These are phyloP conservation scores for Populus hybrid DNA, from an alignment of 441 rosid genomes.

Conservation along the genomic window DNA sequence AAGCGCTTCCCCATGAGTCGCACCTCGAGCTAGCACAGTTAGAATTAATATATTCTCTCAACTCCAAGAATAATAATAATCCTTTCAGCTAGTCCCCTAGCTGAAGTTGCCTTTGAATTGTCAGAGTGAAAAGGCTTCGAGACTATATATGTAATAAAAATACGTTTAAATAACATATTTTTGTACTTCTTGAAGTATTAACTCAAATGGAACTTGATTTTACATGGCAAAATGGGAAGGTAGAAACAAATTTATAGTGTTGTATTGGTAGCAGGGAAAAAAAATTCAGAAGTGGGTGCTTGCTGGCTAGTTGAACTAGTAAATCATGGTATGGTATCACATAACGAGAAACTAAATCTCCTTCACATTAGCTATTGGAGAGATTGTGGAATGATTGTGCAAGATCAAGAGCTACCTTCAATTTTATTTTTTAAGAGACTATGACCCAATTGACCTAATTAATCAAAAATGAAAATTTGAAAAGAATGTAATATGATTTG, in stretches of 20 bases:
- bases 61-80: background rate
- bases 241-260: background rate
- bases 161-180: background rate
- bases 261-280: background rate
- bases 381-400: background rate
- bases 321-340: too few relatives aligned
- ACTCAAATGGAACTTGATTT: background rate
- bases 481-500: too few relatives aligned
- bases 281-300: background rate
- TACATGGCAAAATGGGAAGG: background rate
- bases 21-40: background rate
- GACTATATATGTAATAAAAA: background rate
- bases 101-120: background rate
- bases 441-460: too few relatives aligned
- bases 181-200: background rate
- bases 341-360: too few relatives aligned
- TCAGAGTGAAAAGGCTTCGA: background rate
- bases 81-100: background rate
- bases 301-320: background rate
- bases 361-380: background rate
- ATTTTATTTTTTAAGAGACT: too few relatives aligned
- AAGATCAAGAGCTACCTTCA: background rate
- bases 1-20: slow-evolving; percentile 13
- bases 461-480: too few relatives aligned
- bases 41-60: background rate